phyloP scores from a whole-genome alignment of 2,329 filamentous ascomycete genomes.

The Aspergillus niger region DNA sequence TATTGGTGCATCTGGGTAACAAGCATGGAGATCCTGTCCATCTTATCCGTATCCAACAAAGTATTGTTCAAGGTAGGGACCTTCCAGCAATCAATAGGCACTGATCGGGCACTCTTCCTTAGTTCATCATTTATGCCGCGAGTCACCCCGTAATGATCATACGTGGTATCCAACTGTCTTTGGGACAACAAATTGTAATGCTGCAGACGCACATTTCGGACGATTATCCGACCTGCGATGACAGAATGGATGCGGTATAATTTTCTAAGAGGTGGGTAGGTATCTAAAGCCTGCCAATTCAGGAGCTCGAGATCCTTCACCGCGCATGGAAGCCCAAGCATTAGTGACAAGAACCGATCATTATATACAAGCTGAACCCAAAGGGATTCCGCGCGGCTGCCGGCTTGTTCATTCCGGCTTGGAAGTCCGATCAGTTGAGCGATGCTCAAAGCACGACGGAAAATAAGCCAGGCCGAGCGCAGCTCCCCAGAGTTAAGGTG shows the following conservation, averaged over 20 bases:
- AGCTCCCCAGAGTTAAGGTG: constrained; percentile 1
- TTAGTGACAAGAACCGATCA: constrained; percentile 8
- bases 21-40: background rate
- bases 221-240: background rate
- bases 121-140: background rate
- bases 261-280: background rate
- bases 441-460: background rate
- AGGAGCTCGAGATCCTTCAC: background rate
- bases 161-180: background rate
- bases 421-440: constrained; percentile 2
- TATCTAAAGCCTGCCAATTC: background rate
- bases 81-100: background rate
- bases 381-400: background rate
- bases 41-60: background rate
- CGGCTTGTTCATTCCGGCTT: background rate
- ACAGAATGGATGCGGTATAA: background rate
- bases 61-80: background rate
- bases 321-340: background rate
- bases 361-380: constrained; percentile 7
- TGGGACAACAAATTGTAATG: background rate
- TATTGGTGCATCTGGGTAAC: constrained; percentile 7
- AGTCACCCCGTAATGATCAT: background rate
- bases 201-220: background rate
- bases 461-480: background rate
- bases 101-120: background rate